A percentile compares a stretch with the other conserved stretches of the same genome.
These are phyloP conservation scores for Geosmithia morbida DNA, from an alignment of 2,329 filamentous ascomycete species.

Conservation along the genomic window DNA sequence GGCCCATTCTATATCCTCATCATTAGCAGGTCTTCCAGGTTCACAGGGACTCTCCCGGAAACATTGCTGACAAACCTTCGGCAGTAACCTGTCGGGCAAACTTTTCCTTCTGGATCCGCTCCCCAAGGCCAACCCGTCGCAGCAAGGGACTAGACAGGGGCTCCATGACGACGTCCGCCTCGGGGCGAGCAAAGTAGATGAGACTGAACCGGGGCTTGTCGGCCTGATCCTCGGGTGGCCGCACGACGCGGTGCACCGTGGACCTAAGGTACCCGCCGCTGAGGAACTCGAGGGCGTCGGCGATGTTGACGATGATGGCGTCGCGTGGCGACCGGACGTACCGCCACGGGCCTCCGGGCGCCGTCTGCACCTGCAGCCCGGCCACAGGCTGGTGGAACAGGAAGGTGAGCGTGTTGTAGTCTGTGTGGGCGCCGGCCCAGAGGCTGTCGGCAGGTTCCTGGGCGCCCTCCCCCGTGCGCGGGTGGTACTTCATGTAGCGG, in stretches of 20 bases:
- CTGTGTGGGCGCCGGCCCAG: not conserved
- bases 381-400: not conserved
- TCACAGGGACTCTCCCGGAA: not conserved
- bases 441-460: not conserved
- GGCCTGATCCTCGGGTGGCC: not conserved
- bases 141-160: not conserved
- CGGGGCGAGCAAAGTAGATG: not conserved
- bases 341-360: not conserved
- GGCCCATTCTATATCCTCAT: not conserved
- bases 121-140: not conserved
- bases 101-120: not conserved
- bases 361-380: not conserved
- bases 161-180: not conserved
- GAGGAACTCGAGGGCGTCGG: not conserved
- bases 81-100: not conserved
- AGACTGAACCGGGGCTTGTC: not conserved
- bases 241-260: not conserved
- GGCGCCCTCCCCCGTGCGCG: not conserved
- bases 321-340: not conserved
- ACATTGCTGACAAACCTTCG: not conserved
- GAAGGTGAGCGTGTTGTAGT: conserved; percentile 1
- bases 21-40: not conserved
- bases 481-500: not conserved
- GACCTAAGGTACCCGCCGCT: not conserved
- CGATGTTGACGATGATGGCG: not conserved